Evolutionary conservation across 108 stramenopile species (phyloP).

Genomic region (Licmophora abbreviata): DNA sequence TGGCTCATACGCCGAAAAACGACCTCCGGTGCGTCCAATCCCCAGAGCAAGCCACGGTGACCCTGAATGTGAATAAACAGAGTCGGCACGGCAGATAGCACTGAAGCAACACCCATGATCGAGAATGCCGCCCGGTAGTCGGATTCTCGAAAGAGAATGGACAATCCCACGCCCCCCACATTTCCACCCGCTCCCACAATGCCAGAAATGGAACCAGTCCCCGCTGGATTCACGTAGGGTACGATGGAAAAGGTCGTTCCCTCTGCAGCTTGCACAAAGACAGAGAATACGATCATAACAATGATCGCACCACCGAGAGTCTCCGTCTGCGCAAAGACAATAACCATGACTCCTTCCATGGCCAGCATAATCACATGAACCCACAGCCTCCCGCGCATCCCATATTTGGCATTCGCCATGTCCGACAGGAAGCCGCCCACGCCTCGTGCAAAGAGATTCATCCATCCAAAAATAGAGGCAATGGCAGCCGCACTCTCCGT

Average conservation of each 20-base stretch:
- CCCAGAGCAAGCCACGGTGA: slow-evolving; percentile 43
- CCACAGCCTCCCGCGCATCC: slow-evolving; percentile 71
- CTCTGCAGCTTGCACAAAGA: slow-evolving; percentile 78
- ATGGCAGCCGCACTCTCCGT: slow-evolving; percentile 70
- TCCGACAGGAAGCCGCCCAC: slow-evolving; percentile 62
- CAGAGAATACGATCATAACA: slow-evolving; percentile 52
- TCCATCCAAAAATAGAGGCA: slow-evolving; percentile 68
- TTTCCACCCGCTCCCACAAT: slow-evolving; percentile 83
- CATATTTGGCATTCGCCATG: slow-evolving; percentile 32
- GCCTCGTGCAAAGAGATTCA: slow-evolving; percentile 74
- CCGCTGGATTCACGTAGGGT: slow-evolving; percentile 60
- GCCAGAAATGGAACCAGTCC: slow-evolving; percentile 64
- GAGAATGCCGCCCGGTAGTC: slow-evolving; percentile 20
- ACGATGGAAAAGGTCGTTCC: slow-evolving; percentile 73
- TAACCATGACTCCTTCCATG: slow-evolving; percentile 55
- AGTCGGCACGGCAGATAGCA: slow-evolving; percentile 32
- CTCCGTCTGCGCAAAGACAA: slow-evolving; percentile 43
- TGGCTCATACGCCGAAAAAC: not conserved
- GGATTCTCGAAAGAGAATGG: slow-evolving; percentile 24
- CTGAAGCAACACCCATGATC: slow-evolving; percentile 38
- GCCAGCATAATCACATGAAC: slow-evolving; percentile 38
- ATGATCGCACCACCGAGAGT: slow-evolving; percentile 47
- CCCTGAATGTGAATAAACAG: slow-evolving; percentile 64
- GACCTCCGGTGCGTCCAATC: slow-evolving; percentile 9
- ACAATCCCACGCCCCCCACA: slow-evolving; percentile 35